Conservation (phyloP, 129 eudicot genomes). For the Escallonia rubra region DNA sequence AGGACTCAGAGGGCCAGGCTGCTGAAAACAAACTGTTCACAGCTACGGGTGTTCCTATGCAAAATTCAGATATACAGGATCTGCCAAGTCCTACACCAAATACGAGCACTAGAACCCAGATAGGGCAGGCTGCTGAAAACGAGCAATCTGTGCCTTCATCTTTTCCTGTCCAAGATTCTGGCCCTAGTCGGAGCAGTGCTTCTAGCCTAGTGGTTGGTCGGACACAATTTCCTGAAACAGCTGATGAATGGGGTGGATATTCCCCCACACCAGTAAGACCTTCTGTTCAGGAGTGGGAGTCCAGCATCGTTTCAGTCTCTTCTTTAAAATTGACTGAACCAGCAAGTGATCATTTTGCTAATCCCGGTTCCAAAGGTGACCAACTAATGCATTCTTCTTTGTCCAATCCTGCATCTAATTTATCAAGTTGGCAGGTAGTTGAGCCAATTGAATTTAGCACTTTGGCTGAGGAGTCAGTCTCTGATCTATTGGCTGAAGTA, state of each 20-base stretch:
- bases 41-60: constrained; percentile 22
- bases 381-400: constrained; percentile 31
- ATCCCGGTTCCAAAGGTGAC: constrained; percentile 26
- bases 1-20: constrained; percentile 11
- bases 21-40: constrained; percentile 19
- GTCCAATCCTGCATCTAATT: constrained; percentile 30
- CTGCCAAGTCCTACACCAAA: constrained; percentile 43
- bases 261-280: constrained; percentile 44
- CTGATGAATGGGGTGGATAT: constrained; percentile 65
- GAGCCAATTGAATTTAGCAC: constrained; percentile 85
- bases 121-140: constrained; percentile 19
- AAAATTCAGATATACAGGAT: constrained; percentile 30
- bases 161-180: constrained; percentile 33
- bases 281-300: constrained; percentile 42
- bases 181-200: constrained; percentile 56
- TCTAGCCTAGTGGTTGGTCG: constrained; percentile 45
- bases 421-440: constrained; percentile 50
- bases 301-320: constrained; percentile 33
- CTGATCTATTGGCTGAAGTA: constrained; percentile 91
- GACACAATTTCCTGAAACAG: constrained; percentile 48
- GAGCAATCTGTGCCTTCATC: constrained; percentile 33
- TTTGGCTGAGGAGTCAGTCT: constrained; percentile 90
- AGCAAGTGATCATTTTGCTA: constrained; percentile 31
- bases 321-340: constrained; percentile 34
- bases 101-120: constrained; percentile 19